phyloP scores from a whole-genome alignment of 345 rosid genomes.

The Erysimum cheiranthoides region DNA sequence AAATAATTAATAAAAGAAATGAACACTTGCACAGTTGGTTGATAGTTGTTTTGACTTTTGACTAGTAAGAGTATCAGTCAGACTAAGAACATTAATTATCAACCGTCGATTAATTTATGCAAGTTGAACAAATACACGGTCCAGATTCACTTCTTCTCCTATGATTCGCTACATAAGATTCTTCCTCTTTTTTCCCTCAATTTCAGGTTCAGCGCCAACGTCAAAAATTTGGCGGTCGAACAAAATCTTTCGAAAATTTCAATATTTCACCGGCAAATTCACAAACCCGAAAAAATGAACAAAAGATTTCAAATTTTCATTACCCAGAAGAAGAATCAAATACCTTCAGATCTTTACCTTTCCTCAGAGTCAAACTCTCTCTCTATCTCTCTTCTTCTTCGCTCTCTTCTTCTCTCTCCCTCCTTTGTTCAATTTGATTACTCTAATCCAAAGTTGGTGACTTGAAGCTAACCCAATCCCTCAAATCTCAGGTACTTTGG shows the following conservation, averaged over 20 bases:
- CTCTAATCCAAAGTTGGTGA: constrained; percentile 2
- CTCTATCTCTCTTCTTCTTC: background rate
- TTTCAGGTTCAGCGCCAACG: constrained; percentile 30
- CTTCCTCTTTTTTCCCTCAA: background rate
- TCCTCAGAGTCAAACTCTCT: background rate
- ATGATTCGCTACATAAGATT: constrained; percentile 4
- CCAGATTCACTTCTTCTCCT: background rate
- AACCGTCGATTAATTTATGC: background rate
- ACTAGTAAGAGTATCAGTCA: background rate
- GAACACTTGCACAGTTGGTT: no score
- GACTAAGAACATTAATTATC: background rate
- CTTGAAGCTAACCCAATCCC: background rate
- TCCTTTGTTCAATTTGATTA: constrained; percentile 17
- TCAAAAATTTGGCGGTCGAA: constrained; percentile 33
- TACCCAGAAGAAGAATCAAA: background rate
- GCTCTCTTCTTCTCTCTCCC: background rate
- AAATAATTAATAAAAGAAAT: no score
- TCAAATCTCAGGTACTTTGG: constrained; percentile 33
- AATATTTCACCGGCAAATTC: background rate
- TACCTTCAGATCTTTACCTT: constrained; percentile 33
- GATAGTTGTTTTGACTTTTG: background rate
- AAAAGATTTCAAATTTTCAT: constrained; percentile 11
- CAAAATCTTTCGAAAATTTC: constrained; percentile 38
- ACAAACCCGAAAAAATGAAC: constrained; percentile 18
- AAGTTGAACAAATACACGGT: constrained; percentile 6